Base-by-base conservation (phyloP, 2,329 filamentous ascomycete genomes). In the Neophaeococcomyces aloes region DNA sequence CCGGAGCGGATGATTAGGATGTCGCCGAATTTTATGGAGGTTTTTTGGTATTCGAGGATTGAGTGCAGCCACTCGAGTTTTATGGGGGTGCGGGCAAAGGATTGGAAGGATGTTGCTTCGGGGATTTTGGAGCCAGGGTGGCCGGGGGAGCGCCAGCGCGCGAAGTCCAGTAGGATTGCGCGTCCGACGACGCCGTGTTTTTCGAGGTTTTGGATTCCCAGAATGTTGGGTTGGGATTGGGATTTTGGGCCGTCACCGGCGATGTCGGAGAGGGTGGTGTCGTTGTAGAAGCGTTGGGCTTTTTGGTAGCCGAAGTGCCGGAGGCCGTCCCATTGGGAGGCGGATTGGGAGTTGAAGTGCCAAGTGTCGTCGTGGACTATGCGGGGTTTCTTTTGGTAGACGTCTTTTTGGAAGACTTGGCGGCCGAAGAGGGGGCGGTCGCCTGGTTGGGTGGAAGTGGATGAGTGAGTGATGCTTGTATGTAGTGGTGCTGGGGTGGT, bases 141-240 rank as follows among this genome's bases (percentile, higher is more conserved):
- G 2, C 52, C 51, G 7, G 48, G 52, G 14, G 64, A 56, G 6
- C 65, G 65, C 62, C 66, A 74, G 1, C 63, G 55, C 4, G 55
- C 57, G 38, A 65, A 70, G 57, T 71, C 69, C 15, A 71, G 53
- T 15, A 72, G 60, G n/a, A 72, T 62, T n/a, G 67, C 68, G 3
- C 68, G 64, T 23, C 67, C 67, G 36, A 67, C 61, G 19, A 70
- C 62, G 2, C 65, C 64, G 19, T 63, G 62, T 2, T 59, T 59
- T 30, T 62, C 57, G 7, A 58, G 59, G 27, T 59, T 64, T 61
- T 52, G 52, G 15, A 55, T 51, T 10, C 53, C 53, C 27, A 55
- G 48, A 3, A 53, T 36, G 29, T 53, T 49, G 3, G 53, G 48
- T 27, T 51, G 50, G 19, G 44, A 14, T 3, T 38, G 21, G 29